Base-by-base conservation (phyloP, 306 rosid species). In the Cucumis cinereus region DNA sequence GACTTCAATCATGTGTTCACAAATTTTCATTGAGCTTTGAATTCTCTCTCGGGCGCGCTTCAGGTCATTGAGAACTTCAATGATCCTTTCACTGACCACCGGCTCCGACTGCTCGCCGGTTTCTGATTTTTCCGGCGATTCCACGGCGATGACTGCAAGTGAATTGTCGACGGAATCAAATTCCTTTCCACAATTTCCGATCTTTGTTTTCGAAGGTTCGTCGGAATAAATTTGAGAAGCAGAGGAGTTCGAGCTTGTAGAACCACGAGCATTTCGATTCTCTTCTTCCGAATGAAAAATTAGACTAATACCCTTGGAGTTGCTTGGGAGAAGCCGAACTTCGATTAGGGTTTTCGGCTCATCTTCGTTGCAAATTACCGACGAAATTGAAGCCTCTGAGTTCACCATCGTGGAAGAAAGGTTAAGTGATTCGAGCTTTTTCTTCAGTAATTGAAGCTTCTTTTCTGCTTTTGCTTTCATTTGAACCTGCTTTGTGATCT, bases 401-500 rank as follows among this genome's bases (percentile, higher is more conserved):
- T 84, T 75, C 63, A 74, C 80, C 60, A 79, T 74, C 60, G 73
- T n/a, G 58, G 85, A 55, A 8, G 86, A 64, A 63, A 68, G 73
- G 67, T 79, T 81, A 53, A 85, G 81, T 79, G 89, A 85, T 59
- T 82, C 82, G 81, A 91, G 85, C 89, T 85, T 91, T 38, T 81
- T 86, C 84, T 49, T 91, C 33, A 93, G 82, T 69, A 78, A 75
- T 40, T 57, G 79, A 59, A 91, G 94, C 89, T 84, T 93, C 81
- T 78, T 91, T 79, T 90, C 88, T 16, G 94, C 91, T 85, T 67
- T 90, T 73, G 90, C 83, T 85, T 85, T 91, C 67, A 86, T 54
- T 47, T 79, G 83, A 22, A 77, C 85, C 91, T 90, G 96, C 77
- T 87, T 82, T 64, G 79, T 87, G 9, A 93, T 80, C 79, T 73